Evolutionary conservation across 2,329 filamentous ascomycete genomes (phyloP).

Genomic region (Claviceps digitariae): DNA sequence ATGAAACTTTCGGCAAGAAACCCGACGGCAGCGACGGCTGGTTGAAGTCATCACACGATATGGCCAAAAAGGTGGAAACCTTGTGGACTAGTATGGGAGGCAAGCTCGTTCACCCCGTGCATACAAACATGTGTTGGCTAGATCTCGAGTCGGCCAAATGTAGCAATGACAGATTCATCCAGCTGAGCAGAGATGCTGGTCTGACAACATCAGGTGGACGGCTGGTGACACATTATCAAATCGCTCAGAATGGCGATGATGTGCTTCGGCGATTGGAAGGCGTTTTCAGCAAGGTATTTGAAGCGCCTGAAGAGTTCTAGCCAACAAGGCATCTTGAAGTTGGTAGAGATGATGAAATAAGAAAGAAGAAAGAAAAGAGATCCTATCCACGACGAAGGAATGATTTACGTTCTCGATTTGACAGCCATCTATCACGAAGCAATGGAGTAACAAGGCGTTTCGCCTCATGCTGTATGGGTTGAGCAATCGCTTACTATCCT

Average conservation of each 20-base stretch:
- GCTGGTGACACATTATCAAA: slow-evolving; percentile 43
- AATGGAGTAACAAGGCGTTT: background rate
- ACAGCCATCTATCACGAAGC: background rate
- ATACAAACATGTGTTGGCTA: slow-evolving; percentile 91
- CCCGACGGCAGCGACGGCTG: slow-evolving; percentile 36
- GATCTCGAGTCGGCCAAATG: slow-evolving; percentile 51
- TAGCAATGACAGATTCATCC: slow-evolving; percentile 21
- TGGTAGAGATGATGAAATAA: too few species aligned
- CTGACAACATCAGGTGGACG: slow-evolving; percentile 27
- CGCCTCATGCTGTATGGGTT: background rate
- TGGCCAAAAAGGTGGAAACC: slow-evolving; percentile 51
- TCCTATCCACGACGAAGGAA: too few species aligned
- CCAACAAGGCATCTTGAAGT: background rate
- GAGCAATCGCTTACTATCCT: background rate
- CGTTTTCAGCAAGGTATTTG: slow-evolving; percentile 32
- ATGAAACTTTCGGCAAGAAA: slow-evolving; percentile 28
- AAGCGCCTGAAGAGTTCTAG: slow-evolving; percentile 6
- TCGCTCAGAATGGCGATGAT: slow-evolving; percentile 45
- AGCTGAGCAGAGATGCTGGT: slow-evolving; percentile 27
- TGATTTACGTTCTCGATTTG: background rate
- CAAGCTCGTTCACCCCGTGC: slow-evolving; percentile 51
- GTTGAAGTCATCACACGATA: slow-evolving; percentile 44
- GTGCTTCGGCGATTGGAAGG: slow-evolving; percentile 42
- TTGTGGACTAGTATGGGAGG: slow-evolving; percentile 61
- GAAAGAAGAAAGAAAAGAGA: too few species aligned